Base-by-base conservation (phyloP, 2,329 filamentous ascomycete genomes). In the Venturiaceae sp. region DNA sequence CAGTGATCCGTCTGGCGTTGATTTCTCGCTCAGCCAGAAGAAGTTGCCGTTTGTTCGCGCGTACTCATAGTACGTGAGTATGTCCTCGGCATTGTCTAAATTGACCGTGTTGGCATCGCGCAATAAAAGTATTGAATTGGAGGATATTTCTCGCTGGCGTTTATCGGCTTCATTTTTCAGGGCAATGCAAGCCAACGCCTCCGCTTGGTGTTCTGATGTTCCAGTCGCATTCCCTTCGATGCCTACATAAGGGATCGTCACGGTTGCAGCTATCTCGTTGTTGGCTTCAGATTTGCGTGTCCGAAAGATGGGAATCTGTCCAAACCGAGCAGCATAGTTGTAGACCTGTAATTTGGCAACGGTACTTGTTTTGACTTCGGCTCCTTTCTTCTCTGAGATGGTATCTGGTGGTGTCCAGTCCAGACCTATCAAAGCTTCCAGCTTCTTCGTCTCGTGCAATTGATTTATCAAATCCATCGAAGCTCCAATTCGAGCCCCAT, bases 321-420 rank as follows among this genome's bases (percentile, higher is more conserved):
- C 71, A 60, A 69, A 74, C 30, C 68, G 64, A 2, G 74, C 73
- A 36, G 72, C 72, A 63, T 74, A 75, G 59, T 75, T 72, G 64
- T 73, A 76, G 21, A 77, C 58, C 19, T 59, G 58, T 23, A 58
- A 33, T 46, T 39, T 58, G 32, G 5, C 41, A n/a, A 19, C 30
- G 8, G 23, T 21, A 30, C 16, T 23, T 23, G 23, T 53, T n/a
- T 9, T 53, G 6, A 19, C 19, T 36, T 28, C 3, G 13, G 5
- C 32, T 36, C 30, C 16, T 30, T 9, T 5, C n/a, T 28, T 14
- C 36, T 3, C 14, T 46, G n/a, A 9, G 7, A 41, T 39, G 5
- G 8, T 34, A 14, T 36, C 52, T 19, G 11, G 7, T 6, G 7
- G 34, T 21, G 52, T 34, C 52, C 34, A 37, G 11, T 32, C 37